A percentile compares a stretch with the other conserved stretches of the same genome.
Evolutionary conservation across 305 asterid genomes (phyloP).

Genomic region (Solanum hybrid): DNA sequence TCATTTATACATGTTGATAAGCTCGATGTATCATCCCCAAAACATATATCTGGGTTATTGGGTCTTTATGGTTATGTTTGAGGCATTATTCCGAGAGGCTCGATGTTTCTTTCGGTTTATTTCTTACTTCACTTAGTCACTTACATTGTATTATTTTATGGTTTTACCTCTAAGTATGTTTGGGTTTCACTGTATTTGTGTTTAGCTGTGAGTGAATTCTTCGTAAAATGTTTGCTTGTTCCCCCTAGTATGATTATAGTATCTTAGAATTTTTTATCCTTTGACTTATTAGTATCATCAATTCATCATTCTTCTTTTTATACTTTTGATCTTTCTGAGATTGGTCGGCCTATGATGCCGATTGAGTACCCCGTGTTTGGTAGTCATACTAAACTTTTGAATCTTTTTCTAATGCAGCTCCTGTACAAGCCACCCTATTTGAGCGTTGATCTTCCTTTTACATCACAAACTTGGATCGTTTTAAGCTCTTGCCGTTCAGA

Average conservation of each 20-base stretch:
- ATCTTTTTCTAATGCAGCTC: not conserved
- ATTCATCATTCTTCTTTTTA: not conserved
- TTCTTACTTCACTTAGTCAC: not conserved
- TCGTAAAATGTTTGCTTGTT: not conserved
- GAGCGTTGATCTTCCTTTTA: not conserved
- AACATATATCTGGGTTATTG: not conserved
- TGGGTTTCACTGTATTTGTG: not conserved
- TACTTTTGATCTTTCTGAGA: not conserved
- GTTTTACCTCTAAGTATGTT: not conserved
- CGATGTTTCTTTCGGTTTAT: not conserved
- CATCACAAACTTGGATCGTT: not conserved
- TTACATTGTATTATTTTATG: not conserved
- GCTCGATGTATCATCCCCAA: not conserved
- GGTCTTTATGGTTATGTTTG: not conserved
- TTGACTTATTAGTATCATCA: not conserved
- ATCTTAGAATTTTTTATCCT: not conserved
- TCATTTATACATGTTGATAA: not conserved
- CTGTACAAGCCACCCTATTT: not conserved
- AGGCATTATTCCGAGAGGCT: not conserved
- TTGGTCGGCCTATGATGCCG: not conserved
- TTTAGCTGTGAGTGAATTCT: not conserved
- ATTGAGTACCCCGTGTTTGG: not conserved
- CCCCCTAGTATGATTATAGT: not conserved
- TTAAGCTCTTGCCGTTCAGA: no score
- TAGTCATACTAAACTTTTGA: not conserved